Evolutionary conservation across 192 early-diverging fungal genomes (phyloP), one percentile per base, ranked within the genome.

Genomic region (Coemansia sp.): DNA sequence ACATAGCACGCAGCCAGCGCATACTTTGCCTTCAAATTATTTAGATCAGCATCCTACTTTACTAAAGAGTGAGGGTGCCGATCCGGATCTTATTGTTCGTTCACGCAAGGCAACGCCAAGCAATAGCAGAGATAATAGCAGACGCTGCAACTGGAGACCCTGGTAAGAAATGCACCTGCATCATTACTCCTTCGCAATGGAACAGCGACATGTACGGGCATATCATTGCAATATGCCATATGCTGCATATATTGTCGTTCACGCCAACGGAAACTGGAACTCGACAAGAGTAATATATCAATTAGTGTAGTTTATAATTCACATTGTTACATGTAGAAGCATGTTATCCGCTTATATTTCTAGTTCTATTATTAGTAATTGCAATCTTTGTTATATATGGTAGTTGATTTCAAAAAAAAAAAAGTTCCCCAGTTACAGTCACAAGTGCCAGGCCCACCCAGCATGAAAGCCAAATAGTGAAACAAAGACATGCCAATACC

Each of bases 81-180:
- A 12, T 7, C 49, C 49, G 9, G 38, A 41, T 10, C 32, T 32
- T 32, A 59, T 56, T 41, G 16, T 32, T 13, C 63, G 57, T 16
- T 68, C 70, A 43, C 75, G 67, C 57, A 71, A 63, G 12, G 51
- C 69, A 49, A 72, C 70, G 13, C 70, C 76, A 12, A 59, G 45
- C 17, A 58, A 72, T 8, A 41, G 44, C 22, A 68, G 64, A 32
- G 44, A 41, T 39, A 60, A 64, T 16, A 39, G 19, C 2, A 20
- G 38, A 20, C 14, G 58, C 6, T 67, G 43, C 32, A 72, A 59
- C 66, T 76, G 73, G 79, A 68, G 79, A 39, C 79, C 79, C 2
- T 81, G 79, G 73, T 81, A 38, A 51, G 38, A 10, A 56, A 56
- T 7, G 12, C 4, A 41, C 55, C 43, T 39, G 12, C 14, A 20